Conservation (phyloP, 805 yeast species). For the Vanderwaltozyma polyspora region DNA sequence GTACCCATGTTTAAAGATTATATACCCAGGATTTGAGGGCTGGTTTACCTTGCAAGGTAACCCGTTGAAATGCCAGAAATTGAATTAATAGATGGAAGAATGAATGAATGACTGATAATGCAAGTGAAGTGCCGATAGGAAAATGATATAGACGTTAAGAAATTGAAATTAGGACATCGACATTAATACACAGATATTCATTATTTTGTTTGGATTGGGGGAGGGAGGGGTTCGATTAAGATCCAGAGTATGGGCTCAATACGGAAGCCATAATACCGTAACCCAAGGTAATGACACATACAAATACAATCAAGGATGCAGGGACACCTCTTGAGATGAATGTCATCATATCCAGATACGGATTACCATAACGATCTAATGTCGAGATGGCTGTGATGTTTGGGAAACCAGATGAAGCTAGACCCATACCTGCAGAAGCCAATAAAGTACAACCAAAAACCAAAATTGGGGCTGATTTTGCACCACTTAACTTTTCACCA, state of each 20-base stretch:
- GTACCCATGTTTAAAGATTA: too few species aligned
- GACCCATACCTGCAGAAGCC: conserved; percentile 92
- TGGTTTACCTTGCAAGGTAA: too few species aligned
- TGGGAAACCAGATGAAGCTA: conserved; percentile 97
- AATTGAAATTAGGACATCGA: too few species aligned
- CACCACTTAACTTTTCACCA: conserved; percentile 57
- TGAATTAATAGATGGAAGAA: too few species aligned
- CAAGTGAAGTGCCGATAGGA: too few species aligned
- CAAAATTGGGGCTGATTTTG: conserved; percentile 50
- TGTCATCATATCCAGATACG: conserved; percentile 69
- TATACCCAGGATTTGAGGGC: too few species aligned
- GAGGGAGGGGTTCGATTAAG: too few species aligned
- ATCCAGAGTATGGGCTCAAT: conserved; percentile 18
- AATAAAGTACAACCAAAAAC: conserved; percentile 44
- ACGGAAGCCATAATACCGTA: conserved; percentile 54
- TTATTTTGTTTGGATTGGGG: too few species aligned
- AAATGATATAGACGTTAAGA: too few species aligned
- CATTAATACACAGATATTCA: too few species aligned
- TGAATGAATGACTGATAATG: too few species aligned
- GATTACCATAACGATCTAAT: conserved; percentile 84
- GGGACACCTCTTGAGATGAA: conserved; percentile 91
- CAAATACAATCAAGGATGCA: conserved; percentile 63
- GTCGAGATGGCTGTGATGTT: conserved; percentile 94
- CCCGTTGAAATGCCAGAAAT: too few species aligned
- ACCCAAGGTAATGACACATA: conserved; percentile 67